Percentiles rank a stretch among this genome's conserved stretches.
Conservation (phyloP, 2,329 filamentous ascomycete species). For the Lizonia empirigonia region DNA sequence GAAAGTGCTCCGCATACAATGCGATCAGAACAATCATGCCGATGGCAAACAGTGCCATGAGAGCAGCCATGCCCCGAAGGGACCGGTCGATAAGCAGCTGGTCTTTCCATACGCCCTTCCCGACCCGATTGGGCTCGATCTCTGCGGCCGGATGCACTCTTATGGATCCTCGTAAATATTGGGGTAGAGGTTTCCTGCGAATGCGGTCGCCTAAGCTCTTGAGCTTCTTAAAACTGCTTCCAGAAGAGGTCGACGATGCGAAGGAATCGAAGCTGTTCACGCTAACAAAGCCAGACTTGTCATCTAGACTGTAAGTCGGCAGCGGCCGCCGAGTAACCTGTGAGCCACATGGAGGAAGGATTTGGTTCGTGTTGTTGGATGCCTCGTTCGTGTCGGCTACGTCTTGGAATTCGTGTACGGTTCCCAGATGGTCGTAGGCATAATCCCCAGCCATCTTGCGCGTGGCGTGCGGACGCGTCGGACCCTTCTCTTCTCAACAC, state of each 20-base stretch:
- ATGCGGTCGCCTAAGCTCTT: conserved; percentile 27
- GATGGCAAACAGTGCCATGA: conserved; percentile 25
- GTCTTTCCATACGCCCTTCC: conserved; percentile 36
- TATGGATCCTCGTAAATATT: conserved; percentile 21
- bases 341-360: not conserved
- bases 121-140: conserved; percentile 31
- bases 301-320: conserved; percentile 4
- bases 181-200: conserved; percentile 26
- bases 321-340: conserved; percentile 7
- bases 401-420: conserved; percentile 21
- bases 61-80: conserved; percentile 32
- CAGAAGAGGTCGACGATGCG: conserved; percentile 20
- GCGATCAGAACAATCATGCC: conserved; percentile 30
- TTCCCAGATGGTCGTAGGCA: conserved; percentile 22
- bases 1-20: conserved; percentile 20
- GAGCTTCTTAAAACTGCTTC: conserved; percentile 17
- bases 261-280: conserved; percentile 26
- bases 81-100: conserved; percentile 39
- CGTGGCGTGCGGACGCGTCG: not conserved
- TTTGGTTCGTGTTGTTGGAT: not conserved
- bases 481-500: not conserved
- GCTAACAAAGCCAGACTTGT: conserved; percentile 12
- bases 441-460: conserved; percentile 16
- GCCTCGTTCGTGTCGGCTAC: conserved; percentile 8
- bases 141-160: conserved; percentile 27